Conservation (phyloP, 2,329 filamentous ascomycete genomes). For the Zasmidium angulare region DNA sequence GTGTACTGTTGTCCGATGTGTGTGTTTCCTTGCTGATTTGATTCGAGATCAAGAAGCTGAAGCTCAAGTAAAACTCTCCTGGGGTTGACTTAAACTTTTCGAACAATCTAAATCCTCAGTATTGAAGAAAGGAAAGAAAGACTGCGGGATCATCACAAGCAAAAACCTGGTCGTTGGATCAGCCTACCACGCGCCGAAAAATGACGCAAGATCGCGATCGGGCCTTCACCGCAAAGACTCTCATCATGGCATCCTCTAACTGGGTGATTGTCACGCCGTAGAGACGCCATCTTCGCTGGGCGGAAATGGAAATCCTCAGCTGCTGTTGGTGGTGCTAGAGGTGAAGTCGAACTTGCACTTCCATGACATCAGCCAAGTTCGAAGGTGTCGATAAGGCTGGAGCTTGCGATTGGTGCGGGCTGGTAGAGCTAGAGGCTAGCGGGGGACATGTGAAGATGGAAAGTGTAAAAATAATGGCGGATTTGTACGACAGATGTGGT, state of each 20-base stretch:
- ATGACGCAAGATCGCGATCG: background rate
- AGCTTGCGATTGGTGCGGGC: slow-evolving; percentile 6
- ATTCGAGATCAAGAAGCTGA: background rate
- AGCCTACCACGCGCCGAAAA: too few relatives aligned
- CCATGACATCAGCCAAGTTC: slow-evolving; percentile 11
- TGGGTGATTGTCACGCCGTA: background rate
- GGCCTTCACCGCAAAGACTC: background rate
- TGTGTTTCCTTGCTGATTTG: background rate
- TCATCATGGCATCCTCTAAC: background rate
- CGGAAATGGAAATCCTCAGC: background rate
- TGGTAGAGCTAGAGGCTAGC: background rate
- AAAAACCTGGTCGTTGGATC: too few relatives aligned
- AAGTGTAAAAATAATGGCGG: background rate
- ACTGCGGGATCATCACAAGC: too few relatives aligned
- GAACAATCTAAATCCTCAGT: background rate
- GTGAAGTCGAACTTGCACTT: slow-evolving; percentile 8
- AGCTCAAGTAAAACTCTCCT: background rate
- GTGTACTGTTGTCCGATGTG: background rate
- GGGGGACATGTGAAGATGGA: slow-evolving; percentile 4
- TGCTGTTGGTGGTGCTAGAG: background rate
- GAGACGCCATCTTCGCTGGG: slow-evolving; percentile 4
- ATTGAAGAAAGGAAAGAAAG: background rate
- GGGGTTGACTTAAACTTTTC: background rate
- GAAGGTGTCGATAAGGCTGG: slow-evolving; percentile 4
- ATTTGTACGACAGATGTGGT: too few relatives aligned